Percentiles rank a stretch among this genome's conserved stretches.
phyloP scores from a whole-genome alignment of 164 flowering plant species.

The Macadamia integrifolia region DNA sequence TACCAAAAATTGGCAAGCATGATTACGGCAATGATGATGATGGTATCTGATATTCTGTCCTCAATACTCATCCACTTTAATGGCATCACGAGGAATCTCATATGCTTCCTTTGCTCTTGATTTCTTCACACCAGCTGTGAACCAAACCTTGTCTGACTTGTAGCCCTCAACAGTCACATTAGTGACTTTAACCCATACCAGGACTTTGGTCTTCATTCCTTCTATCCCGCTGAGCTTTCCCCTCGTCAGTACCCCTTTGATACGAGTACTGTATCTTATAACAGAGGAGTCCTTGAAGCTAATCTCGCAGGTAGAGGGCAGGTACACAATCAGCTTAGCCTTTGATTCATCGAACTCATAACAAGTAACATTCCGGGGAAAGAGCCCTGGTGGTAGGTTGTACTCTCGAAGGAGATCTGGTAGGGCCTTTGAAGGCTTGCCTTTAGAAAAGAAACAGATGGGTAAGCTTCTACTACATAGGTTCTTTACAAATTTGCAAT shows the following conservation, averaged over 20 bases:
- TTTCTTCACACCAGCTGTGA: slow-evolving; percentile 85
- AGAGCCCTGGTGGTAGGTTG: slow-evolving; percentile 57
- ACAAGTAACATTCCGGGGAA: slow-evolving; percentile 75
- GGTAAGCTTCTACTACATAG: neutral
- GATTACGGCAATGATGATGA: neutral
- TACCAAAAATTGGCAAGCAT: too few species aligned
- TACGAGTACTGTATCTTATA: slow-evolving; percentile 26
- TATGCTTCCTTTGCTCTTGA: slow-evolving; percentile 67
- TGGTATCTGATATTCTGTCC: neutral
- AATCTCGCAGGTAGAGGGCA: slow-evolving; percentile 73
- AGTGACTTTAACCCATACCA: slow-evolving; percentile 94
- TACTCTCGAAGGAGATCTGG: slow-evolving; percentile 32
- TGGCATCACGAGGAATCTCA: slow-evolving; percentile 49
- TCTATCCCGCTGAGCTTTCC: slow-evolving; percentile 83
- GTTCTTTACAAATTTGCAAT: neutral
- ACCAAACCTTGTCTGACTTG: slow-evolving; percentile 85
- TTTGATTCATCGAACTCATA: slow-evolving; percentile 79
- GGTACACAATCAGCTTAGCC: slow-evolving; percentile 65
- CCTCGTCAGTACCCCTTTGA: slow-evolving; percentile 56
- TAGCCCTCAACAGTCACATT: slow-evolving; percentile 57
- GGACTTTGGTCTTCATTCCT: slow-evolving; percentile 90
- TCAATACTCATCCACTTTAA: slow-evolving; percentile 72
- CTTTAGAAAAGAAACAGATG: slow-evolving; percentile 26
- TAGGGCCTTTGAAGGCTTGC: slow-evolving; percentile 59
- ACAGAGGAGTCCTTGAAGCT: slow-evolving; percentile 73